Evolutionary conservation across 2,329 filamentous ascomycete genomes (phyloP).

Genomic region (Cladosporium sp.): DNA sequence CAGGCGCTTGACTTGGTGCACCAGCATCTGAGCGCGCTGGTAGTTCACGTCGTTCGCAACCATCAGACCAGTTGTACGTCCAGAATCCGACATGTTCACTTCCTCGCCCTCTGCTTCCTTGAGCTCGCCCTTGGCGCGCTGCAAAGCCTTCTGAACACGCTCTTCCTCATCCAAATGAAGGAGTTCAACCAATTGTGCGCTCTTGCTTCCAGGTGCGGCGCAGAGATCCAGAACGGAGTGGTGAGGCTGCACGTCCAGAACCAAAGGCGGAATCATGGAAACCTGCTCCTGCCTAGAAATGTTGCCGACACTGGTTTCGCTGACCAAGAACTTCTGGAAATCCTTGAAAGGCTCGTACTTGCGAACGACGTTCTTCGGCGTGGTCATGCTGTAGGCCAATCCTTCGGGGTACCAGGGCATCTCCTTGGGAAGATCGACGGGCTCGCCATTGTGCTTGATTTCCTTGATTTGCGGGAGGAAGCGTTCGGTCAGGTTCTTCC

Average conservation of each 20-base stretch:
- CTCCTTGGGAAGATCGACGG: constrained; percentile 72
- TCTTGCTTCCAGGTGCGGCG: constrained; percentile 94
- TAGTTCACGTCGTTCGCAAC: constrained; percentile 97
- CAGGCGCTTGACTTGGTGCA: constrained; percentile 94
- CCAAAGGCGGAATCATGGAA: constrained; percentile 94
- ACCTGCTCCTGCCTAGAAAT: constrained; percentile 97
- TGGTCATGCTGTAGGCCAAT: constrained; percentile 96
- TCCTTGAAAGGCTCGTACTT: constrained; percentile 89
- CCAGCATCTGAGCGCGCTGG: constrained; percentile 92
- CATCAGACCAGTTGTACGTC: constrained; percentile 81
- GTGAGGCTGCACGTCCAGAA: constrained; percentile 84
- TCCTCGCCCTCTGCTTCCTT: constrained; percentile 23
- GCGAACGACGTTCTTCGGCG: constrained; percentile 89
- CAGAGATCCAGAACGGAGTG: constrained; percentile 95
- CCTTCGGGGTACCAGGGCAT: constrained; percentile 92
- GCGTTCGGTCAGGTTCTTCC: constrained; percentile 76
- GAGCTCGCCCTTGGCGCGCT: constrained; percentile 46
- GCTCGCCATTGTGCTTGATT: constrained; percentile 74
- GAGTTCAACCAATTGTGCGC: constrained; percentile 90
- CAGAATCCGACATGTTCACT: constrained; percentile 62
- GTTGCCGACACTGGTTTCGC: constrained; percentile 93
- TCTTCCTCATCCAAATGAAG: constrained; percentile 89
- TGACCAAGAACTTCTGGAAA: constrained; percentile 96
- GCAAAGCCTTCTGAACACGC: constrained; percentile 65
- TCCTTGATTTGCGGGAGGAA: constrained; percentile 87